Base-by-base conservation (phyloP, 345 rosid species). In the Populus euphratica region DNA sequence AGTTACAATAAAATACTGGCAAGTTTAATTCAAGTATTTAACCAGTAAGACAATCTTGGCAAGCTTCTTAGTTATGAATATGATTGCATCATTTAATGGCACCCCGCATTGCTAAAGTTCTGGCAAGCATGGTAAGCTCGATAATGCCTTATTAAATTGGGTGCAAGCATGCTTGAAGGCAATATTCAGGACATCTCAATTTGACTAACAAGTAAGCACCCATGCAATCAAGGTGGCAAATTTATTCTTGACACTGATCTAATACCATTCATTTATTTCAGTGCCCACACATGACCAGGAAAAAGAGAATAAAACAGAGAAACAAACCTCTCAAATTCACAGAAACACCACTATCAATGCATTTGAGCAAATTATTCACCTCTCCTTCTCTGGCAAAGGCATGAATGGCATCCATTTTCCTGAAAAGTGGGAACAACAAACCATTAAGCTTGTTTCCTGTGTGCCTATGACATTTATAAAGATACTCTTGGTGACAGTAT, bases 381-480 rank as follows among this genome's bases (percentile, higher is more conserved):
- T 92, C 94, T 72, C 99, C 99, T 85, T 96, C 97, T 88, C 99
- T 89, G 31, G 99, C 93, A 86, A 91, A 93, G 44, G 76, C 86
- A 80, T 96, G 99, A 76, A 96, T 85, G 44, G 92, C 98, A 81
- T 93, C 98, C 89, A 96, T 89, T 86, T 83, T 87, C 92, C 99
- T 96, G 87, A 71, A 61, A 35, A 10, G 18, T 25, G 6, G 11
- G 67, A 16, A 36, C 41, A 63, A 29, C 47, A 62, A 72, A 49
- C 56, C 64, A 4, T 50, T 74, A 69, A 79, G 52, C 68, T 75
- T 70, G 47, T 64, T 33, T 41, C 35, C 10, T 44, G 31, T 62
- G 62, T 33, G 18, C 7, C 14, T 20, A 62, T 39, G 50, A 12
- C 50, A 59, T 73, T 61, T 59, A 36, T n/a, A 73, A 73, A 59